Conservation (phyloP, 768 basidiomycete genomes). For the Podaxis mareebaensis region DNA sequence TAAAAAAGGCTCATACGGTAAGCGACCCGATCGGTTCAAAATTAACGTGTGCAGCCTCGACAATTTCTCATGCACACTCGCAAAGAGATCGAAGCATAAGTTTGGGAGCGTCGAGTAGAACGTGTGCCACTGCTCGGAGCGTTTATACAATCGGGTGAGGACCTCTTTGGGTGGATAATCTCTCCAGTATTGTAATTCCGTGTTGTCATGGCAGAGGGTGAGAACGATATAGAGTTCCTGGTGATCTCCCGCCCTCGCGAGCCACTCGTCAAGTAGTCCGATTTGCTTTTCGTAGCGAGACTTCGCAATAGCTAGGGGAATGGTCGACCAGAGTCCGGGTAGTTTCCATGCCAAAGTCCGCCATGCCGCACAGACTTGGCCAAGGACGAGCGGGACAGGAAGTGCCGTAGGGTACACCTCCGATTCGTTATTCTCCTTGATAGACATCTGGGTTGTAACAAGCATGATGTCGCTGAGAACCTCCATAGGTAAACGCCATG, state of each 20-base stretch:
- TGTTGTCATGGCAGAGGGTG: constrained; percentile 5
- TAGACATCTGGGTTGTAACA: background rate
- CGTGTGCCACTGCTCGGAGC: constrained; percentile 13
- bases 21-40: constrained; percentile 5
- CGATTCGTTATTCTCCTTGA: constrained; percentile 14
- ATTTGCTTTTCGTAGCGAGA: constrained; percentile 1
- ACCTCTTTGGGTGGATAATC: constrained; percentile 13
- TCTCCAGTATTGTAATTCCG: constrained; percentile 10
- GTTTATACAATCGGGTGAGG: constrained; percentile 5
- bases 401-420: constrained; percentile 11
- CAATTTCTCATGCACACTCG: constrained; percentile 10
- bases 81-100: constrained; percentile 13
- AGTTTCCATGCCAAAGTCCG: constrained; percentile 8
- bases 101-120: constrained; percentile 15
- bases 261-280: constrained; percentile 11
- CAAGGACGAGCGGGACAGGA: constrained; percentile 8
- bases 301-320: constrained; percentile 8
- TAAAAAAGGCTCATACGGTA: constrained; percentile 2
- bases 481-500: constrained; percentile 13
- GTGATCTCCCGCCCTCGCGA: constrained; percentile 1
- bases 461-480: constrained; percentile 15
- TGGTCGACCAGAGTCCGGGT: constrained; percentile 11
- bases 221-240: constrained; percentile 11
- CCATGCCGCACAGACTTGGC: constrained; percentile 14
- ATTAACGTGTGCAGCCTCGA: constrained; percentile 8